A percentile compares a stretch with the other conserved stretches of the same genome.
phyloP scores from a whole-genome alignment of 345 rosid genomes.

The Trapa incisa region DNA sequence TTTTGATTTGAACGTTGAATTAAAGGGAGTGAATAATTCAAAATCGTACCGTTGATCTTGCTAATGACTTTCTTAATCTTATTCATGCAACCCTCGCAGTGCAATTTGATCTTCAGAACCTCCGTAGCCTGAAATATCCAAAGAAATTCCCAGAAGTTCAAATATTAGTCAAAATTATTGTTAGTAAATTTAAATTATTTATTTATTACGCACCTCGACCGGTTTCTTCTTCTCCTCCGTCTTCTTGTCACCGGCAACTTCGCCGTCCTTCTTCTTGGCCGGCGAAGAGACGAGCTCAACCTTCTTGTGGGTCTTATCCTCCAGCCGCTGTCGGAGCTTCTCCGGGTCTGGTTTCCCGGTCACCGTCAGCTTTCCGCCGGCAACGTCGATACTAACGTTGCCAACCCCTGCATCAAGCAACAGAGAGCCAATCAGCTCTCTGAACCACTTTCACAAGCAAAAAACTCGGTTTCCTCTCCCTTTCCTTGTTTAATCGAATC shows the following conservation, averaged over 20 bases:
- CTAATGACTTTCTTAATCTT: constrained; percentile 20
- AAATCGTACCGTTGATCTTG: constrained; percentile 24
- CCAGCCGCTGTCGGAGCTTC: constrained; percentile 20
- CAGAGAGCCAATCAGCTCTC: not conserved
- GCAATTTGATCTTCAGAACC: constrained; percentile 26
- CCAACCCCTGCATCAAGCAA: constrained; percentile 24
- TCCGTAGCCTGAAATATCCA: constrained; percentile 22
- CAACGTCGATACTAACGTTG: constrained; percentile 18
- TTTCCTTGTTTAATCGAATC: too few species aligned
- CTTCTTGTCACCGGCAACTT: constrained; percentile 25
- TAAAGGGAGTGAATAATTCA: not conserved
- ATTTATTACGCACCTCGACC: constrained; percentile 9
- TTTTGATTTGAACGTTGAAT: not conserved
- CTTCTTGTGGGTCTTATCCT: constrained; percentile 20
- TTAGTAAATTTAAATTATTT: too few species aligned
- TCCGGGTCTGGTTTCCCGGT: constrained; percentile 30
- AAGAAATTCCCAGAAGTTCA: not conserved
- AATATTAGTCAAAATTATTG: not conserved
- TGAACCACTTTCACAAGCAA: not conserved
- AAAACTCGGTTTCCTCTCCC: not conserved
- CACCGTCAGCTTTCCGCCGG: constrained; percentile 25
- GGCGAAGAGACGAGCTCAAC: constrained; percentile 27
- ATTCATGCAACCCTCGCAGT: constrained; percentile 33
- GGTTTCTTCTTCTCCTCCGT: constrained; percentile 13
- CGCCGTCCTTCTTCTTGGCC: constrained; percentile 23